These are phyloP conservation scores for Jaapia argillacea DNA, from an alignment of 768 basidiomycete species.

Conservation along the genomic window DNA sequence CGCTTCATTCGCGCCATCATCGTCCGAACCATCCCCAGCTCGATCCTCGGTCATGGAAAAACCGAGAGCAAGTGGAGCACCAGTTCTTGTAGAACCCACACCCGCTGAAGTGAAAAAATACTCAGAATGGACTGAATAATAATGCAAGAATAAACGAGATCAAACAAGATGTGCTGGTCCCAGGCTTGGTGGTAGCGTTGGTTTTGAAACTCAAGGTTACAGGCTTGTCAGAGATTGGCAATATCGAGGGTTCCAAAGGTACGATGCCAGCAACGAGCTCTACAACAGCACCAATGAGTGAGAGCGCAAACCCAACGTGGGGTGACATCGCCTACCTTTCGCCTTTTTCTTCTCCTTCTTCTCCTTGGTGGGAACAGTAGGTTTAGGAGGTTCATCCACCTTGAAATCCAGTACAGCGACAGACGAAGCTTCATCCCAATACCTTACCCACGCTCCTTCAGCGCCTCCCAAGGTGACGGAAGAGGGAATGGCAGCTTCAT, in stretches of 20 bases:
- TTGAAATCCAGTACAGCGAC: conserved; percentile 71
- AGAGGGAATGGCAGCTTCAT: conserved; percentile 67
- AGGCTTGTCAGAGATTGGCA: conserved; percentile 74
- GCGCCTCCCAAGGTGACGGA: conserved; percentile 60
- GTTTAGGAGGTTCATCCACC: conserved; percentile 45
- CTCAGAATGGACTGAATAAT: background rate
- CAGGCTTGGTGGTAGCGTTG: no score
- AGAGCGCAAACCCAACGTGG: no score
- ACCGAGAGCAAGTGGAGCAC: conserved; percentile 40
- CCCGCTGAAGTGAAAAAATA: background rate
- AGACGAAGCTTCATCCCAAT: conserved; percentile 87
- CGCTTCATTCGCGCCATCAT: conserved; percentile 8
- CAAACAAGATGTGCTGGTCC: no score
- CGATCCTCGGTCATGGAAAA: conserved; percentile 58
- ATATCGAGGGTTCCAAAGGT: conserved; percentile 47
- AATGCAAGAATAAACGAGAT: no score
- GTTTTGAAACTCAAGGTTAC: conserved; percentile 71
- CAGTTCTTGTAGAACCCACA: conserved; percentile 16
- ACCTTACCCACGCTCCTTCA: conserved; percentile 69
- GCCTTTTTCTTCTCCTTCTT: conserved; percentile 44
- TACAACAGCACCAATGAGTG: no score
- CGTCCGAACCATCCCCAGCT: conserved; percentile 29
- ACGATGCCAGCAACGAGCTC: conserved; percentile 8
- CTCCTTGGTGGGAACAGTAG: conserved; percentile 46
- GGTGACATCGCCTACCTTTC: conserved; percentile 32